phyloP scores from a whole-genome alignment of 1,284 basidiomycete genomes.

The Cutaneotrichosporon cutaneum region DNA sequence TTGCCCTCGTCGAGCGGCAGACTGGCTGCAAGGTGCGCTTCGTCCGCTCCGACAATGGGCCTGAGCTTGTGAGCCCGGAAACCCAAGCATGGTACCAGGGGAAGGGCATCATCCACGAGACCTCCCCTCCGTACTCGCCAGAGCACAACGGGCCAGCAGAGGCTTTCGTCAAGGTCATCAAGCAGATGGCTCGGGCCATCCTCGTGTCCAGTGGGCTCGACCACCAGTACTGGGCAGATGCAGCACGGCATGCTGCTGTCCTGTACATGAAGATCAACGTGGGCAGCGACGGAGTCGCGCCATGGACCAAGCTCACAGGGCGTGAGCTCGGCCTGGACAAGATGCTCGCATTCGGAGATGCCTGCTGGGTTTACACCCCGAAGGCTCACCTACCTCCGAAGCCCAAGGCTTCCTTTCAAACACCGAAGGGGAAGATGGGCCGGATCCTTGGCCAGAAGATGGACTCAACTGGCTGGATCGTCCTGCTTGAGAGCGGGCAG shows the following conservation, averaged over 20 bases:
- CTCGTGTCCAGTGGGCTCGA: neutral
- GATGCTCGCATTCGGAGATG: neutral
- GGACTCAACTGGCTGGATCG: neutral
- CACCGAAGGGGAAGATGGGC: neutral
- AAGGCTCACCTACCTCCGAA: neutral
- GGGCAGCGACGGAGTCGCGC: neutral
- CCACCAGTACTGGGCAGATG: neutral
- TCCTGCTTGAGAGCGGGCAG: neutral
- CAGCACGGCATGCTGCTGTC: neutral
- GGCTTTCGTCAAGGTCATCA: slow-evolving; percentile 33
- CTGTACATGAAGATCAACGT: neutral
- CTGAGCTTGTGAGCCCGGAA: neutral
- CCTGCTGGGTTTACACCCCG: neutral
- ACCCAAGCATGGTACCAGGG: neutral
- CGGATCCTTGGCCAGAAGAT: neutral
- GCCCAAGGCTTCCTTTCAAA: neutral
- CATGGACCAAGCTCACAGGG: neutral
- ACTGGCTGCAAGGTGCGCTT: neutral
- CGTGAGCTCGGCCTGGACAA: neutral
- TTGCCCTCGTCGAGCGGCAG: slow-evolving; percentile 5
- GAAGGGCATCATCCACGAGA: slow-evolving; percentile 10
- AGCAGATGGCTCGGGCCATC: neutral
- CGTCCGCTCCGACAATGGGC: slow-evolving; percentile 8
- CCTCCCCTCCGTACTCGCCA: slow-evolving; percentile 27
- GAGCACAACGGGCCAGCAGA: slow-evolving; percentile 43